These are phyloP conservation scores for Taphrina confusa DNA, from an alignment of 1,139 yeast species.

Conservation along the genomic window DNA sequence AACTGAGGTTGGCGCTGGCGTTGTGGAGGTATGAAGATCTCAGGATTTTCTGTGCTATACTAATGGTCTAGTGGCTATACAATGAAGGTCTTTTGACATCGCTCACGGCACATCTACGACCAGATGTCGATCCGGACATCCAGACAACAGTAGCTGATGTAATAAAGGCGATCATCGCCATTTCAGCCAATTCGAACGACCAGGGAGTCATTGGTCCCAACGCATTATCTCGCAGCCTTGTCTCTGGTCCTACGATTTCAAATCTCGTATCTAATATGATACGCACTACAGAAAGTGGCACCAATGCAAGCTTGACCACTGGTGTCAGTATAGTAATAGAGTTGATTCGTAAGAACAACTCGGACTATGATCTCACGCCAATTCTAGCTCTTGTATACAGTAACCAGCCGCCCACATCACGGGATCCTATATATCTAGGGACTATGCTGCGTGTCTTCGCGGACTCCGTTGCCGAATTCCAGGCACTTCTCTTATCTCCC, in stretches of 20 bases:
- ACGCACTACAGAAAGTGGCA: constrained; percentile 43
- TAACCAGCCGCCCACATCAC: constrained; percentile 89
- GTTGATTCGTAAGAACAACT: constrained; percentile 89
- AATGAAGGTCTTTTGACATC: constrained; percentile 31
- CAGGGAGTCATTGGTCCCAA: constrained; percentile 95
- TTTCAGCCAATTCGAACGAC: constrained; percentile 84
- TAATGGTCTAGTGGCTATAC: constrained; percentile 36
- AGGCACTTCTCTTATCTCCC: constrained; percentile 53
- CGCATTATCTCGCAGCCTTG: constrained; percentile 87
- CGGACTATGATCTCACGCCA: constrained; percentile 91
- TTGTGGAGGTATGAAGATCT: constrained; percentile 55
- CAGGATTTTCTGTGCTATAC: too few species aligned
- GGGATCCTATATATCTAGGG: constrained; percentile 94
- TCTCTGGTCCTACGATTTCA: constrained; percentile 66
- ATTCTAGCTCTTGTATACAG: constrained; percentile 83
- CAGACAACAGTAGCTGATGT: constrained; percentile 97
- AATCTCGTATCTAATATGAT: constrained; percentile 79
- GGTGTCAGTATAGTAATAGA: constrained; percentile 97
- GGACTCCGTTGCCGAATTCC: constrained; percentile 69
- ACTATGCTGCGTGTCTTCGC: constrained; percentile 80
- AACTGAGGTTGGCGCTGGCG: constrained; percentile 60
- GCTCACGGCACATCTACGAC: constrained; percentile 33
- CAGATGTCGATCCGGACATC: constrained; percentile 48
- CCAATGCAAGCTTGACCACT: constrained; percentile 58
- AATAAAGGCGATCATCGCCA: constrained; percentile 85